A percentile compares a stretch with the other conserved stretches of the same genome.
phyloP scores from a whole-genome alignment of 371 early-diverging fungal species.

The Mucor sp. region DNA sequence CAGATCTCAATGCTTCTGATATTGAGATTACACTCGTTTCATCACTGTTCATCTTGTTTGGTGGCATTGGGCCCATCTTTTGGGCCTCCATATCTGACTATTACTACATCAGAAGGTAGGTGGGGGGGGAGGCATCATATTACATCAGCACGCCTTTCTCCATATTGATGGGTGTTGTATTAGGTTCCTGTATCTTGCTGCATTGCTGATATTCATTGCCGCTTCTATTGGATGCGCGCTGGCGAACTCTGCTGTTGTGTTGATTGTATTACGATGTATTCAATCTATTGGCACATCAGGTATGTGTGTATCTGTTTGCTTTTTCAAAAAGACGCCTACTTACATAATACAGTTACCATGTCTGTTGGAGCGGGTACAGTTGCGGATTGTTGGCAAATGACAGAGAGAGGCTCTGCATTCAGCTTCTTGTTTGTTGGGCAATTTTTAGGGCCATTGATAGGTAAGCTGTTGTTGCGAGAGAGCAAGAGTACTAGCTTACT shows the following conservation, averaged over 20 bases:
- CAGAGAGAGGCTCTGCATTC: conserved; percentile 43
- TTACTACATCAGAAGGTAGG: conserved; percentile 54
- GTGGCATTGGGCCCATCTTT: conserved; percentile 59
- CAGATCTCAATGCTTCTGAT: conserved; percentile 45
- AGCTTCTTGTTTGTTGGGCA: conserved; percentile 59
- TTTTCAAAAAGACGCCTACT: background rate
- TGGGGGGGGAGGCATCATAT: conserved; percentile 13
- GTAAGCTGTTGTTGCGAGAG: conserved; percentile 11
- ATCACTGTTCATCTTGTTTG: conserved; percentile 56
- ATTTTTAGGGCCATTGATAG: conserved; percentile 56
- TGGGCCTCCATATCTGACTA: conserved; percentile 71
- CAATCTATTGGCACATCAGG: conserved; percentile 76
- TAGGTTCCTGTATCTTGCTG: conserved; percentile 30
- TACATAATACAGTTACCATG: conserved; percentile 30
- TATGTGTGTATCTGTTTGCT: conserved; percentile 6
- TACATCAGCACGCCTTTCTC: background rate
- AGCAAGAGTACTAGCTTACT: background rate
- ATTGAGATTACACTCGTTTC: conserved; percentile 55
- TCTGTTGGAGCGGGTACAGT: conserved; percentile 49
- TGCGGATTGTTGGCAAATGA: conserved; percentile 41
- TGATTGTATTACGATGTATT: conserved; percentile 67
- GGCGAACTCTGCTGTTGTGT: conserved; percentile 49
- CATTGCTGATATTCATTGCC: conserved; percentile 56
- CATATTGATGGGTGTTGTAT: background rate
- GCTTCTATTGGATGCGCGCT: conserved; percentile 70